Percentiles rank a stretch among this genome's conserved stretches.
Conservation (phyloP, 1,284 basidiomycete species). For the Malassezia dermatis region DNA sequence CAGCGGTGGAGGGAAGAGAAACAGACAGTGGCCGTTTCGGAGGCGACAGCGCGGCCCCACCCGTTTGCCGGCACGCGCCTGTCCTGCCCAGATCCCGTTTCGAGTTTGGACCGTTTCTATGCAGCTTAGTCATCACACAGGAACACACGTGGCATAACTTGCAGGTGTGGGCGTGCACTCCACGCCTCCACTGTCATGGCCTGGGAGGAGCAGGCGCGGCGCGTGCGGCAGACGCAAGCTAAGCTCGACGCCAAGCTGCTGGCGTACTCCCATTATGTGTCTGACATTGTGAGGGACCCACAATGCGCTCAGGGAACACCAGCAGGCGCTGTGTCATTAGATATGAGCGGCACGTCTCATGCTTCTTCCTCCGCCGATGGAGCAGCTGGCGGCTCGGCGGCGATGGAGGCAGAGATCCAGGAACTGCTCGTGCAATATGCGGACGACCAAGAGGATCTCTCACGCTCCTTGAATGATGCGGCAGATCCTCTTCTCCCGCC, state of each 20-base stretch:
- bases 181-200: conserved; percentile 5
- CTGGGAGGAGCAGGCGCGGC: conserved; percentile 14
- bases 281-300: background rate
- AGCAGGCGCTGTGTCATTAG: background rate
- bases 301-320: background rate
- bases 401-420: conserved; percentile 66
- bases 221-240: conserved; percentile 13
- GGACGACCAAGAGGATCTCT: conserved; percentile 44
- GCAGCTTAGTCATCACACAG: background rate
- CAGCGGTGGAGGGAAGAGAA: background rate
- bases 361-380: conserved; percentile 5
- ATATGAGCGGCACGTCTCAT: conserved; percentile 7
- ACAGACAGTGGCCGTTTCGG: background rate
- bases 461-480: conserved; percentile 58
- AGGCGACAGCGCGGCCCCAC: background rate
- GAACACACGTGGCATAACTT: background rate
- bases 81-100: background rate
- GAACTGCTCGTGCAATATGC: conserved; percentile 56
- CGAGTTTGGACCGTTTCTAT: background rate
- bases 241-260: conserved; percentile 12
- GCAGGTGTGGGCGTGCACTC: background rate
- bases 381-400: conserved; percentile 24
- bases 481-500: conserved; percentile 61
- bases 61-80: background rate
- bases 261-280: conserved; percentile 10